A percentile compares a stretch with the other conserved stretches of the same genome.
These are phyloP conservation scores for Xylaria grammica DNA, from an alignment of 495 filamentous ascomycete species.

Conservation along the genomic window DNA sequence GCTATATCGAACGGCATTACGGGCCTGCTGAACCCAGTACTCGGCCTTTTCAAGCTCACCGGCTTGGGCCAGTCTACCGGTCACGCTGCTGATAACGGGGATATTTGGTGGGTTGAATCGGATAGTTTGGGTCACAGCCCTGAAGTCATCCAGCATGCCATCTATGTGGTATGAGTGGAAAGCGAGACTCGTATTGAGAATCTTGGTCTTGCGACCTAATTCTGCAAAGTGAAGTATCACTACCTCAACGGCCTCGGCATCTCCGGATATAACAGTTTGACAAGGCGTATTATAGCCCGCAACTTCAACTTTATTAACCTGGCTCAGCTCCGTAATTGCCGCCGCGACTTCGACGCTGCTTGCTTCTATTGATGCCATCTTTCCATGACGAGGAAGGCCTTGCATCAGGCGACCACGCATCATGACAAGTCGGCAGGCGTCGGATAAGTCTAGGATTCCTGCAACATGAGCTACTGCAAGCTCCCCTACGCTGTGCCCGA, in stretches of 20 bases:
- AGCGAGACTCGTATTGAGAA: conserved; percentile 27
- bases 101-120: conserved; percentile 30
- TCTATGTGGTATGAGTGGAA: conserved; percentile 39
- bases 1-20: conserved; percentile 34
- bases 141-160: conserved; percentile 33
- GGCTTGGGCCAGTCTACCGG: conserved; percentile 30
- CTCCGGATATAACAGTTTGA: conserved; percentile 38
- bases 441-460: conserved; percentile 32
- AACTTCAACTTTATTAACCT: conserved; percentile 24
- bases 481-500: conserved; percentile 41
- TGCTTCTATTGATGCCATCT: conserved; percentile 34
- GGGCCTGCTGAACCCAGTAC: conserved; percentile 37
- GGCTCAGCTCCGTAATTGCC: conserved; percentile 24
- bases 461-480: conserved; percentile 34
- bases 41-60: conserved; percentile 34
- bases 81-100: conserved; percentile 35
- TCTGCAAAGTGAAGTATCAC: conserved; percentile 25
- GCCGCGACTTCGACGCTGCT: conserved; percentile 23
- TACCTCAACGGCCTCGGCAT: conserved; percentile 26
- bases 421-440: conserved; percentile 36
- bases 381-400: conserved; percentile 24
- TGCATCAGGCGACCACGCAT: conserved; percentile 39
- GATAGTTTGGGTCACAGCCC: conserved; percentile 30
- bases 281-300: conserved; percentile 33
- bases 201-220: conserved; percentile 30